A percentile compares a stretch with the other conserved stretches of the same genome.
Evolutionary conservation across 2,329 filamentous ascomycete species (phyloP).

Genomic region (Fonsecaea erecta): DNA sequence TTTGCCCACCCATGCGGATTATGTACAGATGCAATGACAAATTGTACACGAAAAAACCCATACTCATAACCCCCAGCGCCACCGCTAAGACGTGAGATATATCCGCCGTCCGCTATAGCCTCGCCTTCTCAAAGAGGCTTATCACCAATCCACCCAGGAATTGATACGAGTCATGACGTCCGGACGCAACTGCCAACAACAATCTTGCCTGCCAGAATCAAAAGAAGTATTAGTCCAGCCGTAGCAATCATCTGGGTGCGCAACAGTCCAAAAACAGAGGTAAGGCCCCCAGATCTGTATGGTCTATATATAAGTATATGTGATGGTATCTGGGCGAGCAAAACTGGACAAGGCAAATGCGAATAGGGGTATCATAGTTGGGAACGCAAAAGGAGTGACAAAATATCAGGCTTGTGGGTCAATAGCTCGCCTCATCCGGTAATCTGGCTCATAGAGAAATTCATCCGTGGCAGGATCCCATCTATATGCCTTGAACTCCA

Average conservation of each 20-base stretch:
- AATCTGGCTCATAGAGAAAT: conserved; percentile 87
- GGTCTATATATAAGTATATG: conserved; percentile 9
- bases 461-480: conserved; percentile 78
- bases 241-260: conserved; percentile 18
- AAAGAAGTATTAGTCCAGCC: conserved; percentile 30
- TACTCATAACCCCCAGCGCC: background rate
- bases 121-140: background rate
- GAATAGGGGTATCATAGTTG: conserved; percentile 29
- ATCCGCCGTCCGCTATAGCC: background rate
- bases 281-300: background rate
- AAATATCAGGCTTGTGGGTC: conserved; percentile 36
- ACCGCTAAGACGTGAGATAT: background rate
- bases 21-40: background rate
- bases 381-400: conserved; percentile 2
- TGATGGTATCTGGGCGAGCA: background rate
- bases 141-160: conserved; percentile 32
- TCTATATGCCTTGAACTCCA: conserved; percentile 93
- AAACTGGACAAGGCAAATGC: background rate
- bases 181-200: conserved; percentile 28
- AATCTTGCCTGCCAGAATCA: conserved; percentile 29
- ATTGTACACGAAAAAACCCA: background rate
- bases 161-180: conserved; percentile 16
- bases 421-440: conserved; percentile 65
- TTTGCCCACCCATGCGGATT: background rate
- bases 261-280: background rate